A percentile compares a stretch with the other conserved stretches of the same genome.
phyloP scores from a whole-genome alignment of 2,329 filamentous ascomycete genomes.

The Nothophaeocryptopus gaeumannii region DNA sequence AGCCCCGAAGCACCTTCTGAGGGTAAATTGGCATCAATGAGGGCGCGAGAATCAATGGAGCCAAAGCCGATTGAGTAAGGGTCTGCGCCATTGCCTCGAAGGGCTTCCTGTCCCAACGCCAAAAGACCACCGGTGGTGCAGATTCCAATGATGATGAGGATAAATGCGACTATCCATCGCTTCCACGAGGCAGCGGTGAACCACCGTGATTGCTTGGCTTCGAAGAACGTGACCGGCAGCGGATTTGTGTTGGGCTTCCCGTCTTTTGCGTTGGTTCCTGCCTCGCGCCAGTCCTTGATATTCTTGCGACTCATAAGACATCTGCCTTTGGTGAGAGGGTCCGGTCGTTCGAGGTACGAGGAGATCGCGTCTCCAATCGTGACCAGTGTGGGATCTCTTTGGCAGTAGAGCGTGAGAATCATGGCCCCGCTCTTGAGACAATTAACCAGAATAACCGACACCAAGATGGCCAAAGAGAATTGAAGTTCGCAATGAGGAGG shows the following conservation, averaged over 20 bases:
- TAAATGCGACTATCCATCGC: slow-evolving; percentile 10
- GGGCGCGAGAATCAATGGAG: slow-evolving; percentile 13
- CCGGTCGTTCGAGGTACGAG: slow-evolving; percentile 20
- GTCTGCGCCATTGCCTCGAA: neutral
- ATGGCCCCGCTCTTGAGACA: slow-evolving; percentile 15
- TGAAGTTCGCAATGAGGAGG: slow-evolving; percentile 15
- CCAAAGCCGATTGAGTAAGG: slow-evolving; percentile 13
- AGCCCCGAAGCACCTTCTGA: slow-evolving; percentile 10
- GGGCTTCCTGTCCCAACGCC: neutral
- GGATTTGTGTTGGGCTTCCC: slow-evolving; percentile 8
- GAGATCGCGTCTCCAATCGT: slow-evolving; percentile 23
- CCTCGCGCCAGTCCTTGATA: neutral
- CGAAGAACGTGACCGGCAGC: slow-evolving; percentile 5
- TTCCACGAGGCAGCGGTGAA: slow-evolving; percentile 8
- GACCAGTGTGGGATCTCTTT: slow-evolving; percentile 17
- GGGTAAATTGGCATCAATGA: slow-evolving; percentile 9
- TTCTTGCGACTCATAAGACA: slow-evolving; percentile 22
- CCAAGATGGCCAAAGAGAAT: slow-evolving; percentile 15
- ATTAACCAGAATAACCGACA: slow-evolving; percentile 17
- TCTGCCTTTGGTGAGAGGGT: slow-evolving; percentile 18
- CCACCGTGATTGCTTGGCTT: neutral
- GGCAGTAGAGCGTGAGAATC: slow-evolving; percentile 14
- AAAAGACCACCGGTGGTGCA: slow-evolving; percentile 3
- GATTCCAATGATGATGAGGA: slow-evolving; percentile 7
- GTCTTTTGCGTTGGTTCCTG: neutral